These are phyloP conservation scores for Hippophae rhamnoides DNA, from an alignment of 306 rosid genomes.

Conservation along the genomic window DNA sequence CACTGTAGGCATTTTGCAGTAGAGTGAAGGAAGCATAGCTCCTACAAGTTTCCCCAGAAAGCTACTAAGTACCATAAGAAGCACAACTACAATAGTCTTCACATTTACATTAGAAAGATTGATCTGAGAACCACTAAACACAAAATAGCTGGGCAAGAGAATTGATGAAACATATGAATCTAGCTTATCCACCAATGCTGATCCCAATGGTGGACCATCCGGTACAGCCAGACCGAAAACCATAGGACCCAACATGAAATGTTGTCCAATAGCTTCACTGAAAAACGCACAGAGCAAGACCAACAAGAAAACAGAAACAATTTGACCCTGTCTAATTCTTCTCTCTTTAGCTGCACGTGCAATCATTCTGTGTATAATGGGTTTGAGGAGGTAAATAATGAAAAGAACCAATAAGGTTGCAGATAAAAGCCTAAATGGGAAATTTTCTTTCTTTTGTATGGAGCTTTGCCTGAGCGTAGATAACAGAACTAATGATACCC, in stretches of 20 bases:
- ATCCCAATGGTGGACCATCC: slow-evolving; percentile 53
- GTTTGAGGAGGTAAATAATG: slow-evolving; percentile 17
- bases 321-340: slow-evolving; percentile 20
- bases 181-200: slow-evolving; percentile 43
- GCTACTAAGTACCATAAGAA: slow-evolving; percentile 21
- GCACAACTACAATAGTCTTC: slow-evolving; percentile 11
- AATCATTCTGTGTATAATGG: slow-evolving; percentile 39
- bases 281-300: slow-evolving; percentile 22
- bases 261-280: slow-evolving; percentile 38
- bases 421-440: neutral
- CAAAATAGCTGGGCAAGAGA: slow-evolving; percentile 38
- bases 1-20: slow-evolving; percentile 24
- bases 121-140: slow-evolving; percentile 24
- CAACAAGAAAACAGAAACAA: slow-evolving; percentile 28
- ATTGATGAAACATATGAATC: slow-evolving; percentile 21
- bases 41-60: slow-evolving; percentile 38
- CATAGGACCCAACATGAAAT: slow-evolving; percentile 35
- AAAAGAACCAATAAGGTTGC: slow-evolving; percentile 9
- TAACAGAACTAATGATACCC: rapidly evolving
- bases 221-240: slow-evolving; percentile 50
- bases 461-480: neutral
- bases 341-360: slow-evolving; percentile 17
- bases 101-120: neutral
- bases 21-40: slow-evolving; percentile 45
- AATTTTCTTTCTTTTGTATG: neutral